These are phyloP conservation scores for Sporisorium sorghi DNA, from an alignment of 1,284 basidiomycete genomes.

Conservation along the genomic window DNA sequence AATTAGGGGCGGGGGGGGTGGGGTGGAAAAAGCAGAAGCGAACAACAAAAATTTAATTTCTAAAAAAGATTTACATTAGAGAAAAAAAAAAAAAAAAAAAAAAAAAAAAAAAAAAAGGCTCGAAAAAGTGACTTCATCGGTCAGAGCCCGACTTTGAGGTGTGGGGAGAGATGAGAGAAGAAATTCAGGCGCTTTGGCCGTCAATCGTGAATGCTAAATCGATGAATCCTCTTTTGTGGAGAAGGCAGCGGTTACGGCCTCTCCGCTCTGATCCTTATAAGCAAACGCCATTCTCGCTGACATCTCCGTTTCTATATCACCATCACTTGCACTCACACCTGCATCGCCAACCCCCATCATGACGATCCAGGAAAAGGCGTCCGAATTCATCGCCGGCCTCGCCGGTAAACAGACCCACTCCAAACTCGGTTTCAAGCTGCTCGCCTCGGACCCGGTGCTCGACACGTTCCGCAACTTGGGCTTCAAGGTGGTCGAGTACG, in stretches of 20 bases:
- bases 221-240: too few species aligned
- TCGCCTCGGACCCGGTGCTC: slow-evolving; percentile 40
- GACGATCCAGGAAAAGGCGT: slow-evolving; percentile 35
- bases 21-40: too few species aligned
- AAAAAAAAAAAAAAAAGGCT: too few species aligned
- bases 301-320: neutral
- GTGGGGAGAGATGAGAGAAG: neutral
- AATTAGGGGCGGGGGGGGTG: neutral
- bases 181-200: too few species aligned
- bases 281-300: neutral
- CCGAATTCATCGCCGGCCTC: slow-evolving; percentile 26
- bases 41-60: too few species aligned
- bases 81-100: too few species aligned
- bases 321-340: neutral
- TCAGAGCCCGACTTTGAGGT: neutral
- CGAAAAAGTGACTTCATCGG: neutral
- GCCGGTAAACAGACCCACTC: slow-evolving; percentile 41
- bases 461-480: slow-evolving; percentile 27
- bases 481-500: slow-evolving; percentile 58
- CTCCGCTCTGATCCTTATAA: slow-evolving; percentile 12
- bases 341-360: slow-evolving; percentile 14
- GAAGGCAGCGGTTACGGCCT: neutral
- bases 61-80: neutral
- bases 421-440: slow-evolving; percentile 53
- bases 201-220: too few species aligned